Evolutionary conservation across 2,329 filamentous ascomycete genomes (phyloP), one percentile per base, ranked within the genome.

Genomic region (Cladosporium sp.): DNA sequence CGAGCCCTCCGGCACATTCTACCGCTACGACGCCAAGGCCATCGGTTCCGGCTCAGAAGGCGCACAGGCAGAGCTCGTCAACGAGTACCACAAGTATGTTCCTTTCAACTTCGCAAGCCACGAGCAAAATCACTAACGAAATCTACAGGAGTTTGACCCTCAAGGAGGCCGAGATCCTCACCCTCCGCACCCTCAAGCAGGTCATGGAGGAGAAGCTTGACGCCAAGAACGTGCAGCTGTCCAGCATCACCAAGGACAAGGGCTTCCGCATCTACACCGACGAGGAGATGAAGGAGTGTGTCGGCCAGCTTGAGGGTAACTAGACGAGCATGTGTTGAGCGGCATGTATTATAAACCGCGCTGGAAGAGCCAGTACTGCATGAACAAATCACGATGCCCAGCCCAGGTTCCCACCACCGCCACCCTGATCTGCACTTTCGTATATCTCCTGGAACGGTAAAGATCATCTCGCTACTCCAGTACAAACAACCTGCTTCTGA

Each of bases 171-270:
- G 95, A 99, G 83, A 95, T 93, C 3, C 83, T 99, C 70, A 93
- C 97, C 60, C 84, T 99, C 76, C 98, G 98, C 88, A 99, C 95
- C 43, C 81, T 99, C 79, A 99, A 98, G 86, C 95, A 99, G 83
- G 95, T 99, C 72, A 99, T 99, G 95, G 95, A 99, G 83, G 95
- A 99, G 88, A 99, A 99, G 84, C 86, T 99, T 67, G 95, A 99
- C 78, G 87, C 93, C 70, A 99, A 99, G 88, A 99, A 99, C 77
- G 95, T 99, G 70, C 95, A 99, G 84, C 81, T 99, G 72, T 95
- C 95, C 63, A 98, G 94, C 77, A 95, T 99, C 65, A 99, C 95
- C 69, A 96, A 93, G 85, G 94, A 97, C 71, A 94, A 91, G 82
- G 95, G 95, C 65, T 99, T 99, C 86, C 90, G 92, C 83, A 97